Conservation (phyloP, 345 rosid species). For the Eutrema japonicum region DNA sequence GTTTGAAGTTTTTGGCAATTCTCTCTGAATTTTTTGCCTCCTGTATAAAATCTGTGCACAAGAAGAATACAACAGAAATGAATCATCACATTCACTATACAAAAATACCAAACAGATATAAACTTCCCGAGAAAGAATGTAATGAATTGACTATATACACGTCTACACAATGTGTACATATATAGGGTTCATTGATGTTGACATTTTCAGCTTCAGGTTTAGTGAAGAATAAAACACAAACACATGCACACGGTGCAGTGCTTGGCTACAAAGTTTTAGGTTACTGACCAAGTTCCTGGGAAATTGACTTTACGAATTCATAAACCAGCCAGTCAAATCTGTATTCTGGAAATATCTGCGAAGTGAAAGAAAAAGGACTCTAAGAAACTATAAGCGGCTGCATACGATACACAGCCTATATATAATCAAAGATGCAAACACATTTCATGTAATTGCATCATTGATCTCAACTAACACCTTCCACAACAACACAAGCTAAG, state of each 20-base stretch:
- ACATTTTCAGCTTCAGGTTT: not conserved
- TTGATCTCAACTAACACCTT: not conserved
- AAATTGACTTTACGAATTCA: conserved; percentile 66
- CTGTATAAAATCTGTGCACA: conserved; percentile 71
- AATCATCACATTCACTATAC: conserved; percentile 13
- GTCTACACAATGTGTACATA: conserved; percentile 2
- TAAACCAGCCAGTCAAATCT: conserved; percentile 79
- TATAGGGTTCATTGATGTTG: not conserved
- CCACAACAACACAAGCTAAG: conserved; percentile 18
- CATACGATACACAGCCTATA: conserved; percentile 10
- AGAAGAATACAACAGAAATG: not conserved
- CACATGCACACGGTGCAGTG: conserved; percentile 2
- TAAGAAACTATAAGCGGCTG: conserved; percentile 8
- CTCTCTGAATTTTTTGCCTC: conserved; percentile 83
- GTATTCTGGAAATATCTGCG: conserved; percentile 81
- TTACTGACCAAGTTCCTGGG: conserved; percentile 83
- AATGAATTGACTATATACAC: conserved; percentile 6
- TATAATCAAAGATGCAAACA: conserved; percentile 16
- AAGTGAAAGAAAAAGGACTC: conserved; percentile 30
- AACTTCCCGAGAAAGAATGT: not conserved
- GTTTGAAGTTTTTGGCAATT: conserved; percentile 67
- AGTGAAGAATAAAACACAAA: conserved; percentile 5
- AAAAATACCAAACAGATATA: not conserved
- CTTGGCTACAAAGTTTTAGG: conserved; percentile 7
- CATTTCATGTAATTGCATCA: conserved; percentile 13